Evolutionary conservation across 1,284 basidiomycete genomes (phyloP).

Genomic region (Moniliella sp.): DNA sequence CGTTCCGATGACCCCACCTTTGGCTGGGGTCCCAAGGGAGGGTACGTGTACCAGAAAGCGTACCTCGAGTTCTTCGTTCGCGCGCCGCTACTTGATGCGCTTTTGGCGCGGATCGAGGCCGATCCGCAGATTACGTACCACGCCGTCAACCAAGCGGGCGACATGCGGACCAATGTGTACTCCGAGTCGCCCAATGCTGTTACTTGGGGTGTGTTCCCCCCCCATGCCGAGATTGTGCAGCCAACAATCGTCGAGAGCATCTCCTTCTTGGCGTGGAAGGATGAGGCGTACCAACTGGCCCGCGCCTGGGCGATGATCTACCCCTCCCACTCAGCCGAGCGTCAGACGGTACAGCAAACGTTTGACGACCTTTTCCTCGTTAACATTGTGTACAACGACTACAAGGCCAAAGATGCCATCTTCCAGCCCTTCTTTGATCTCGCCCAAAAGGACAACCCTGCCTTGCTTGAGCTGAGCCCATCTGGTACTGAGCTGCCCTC

Average conservation of each 20-base stretch:
- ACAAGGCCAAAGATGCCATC: constrained; percentile 54
- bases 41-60: constrained; percentile 43
- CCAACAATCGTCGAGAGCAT: constrained; percentile 75
- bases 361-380: constrained; percentile 65
- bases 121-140: constrained; percentile 86
- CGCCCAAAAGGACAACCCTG: no score
- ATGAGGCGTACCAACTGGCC: constrained; percentile 32
- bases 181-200: constrained; percentile 88
- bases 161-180: constrained; percentile 73
- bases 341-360: constrained; percentile 51
- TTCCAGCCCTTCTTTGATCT: no score
- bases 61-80: constrained; percentile 91
- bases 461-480: no score
- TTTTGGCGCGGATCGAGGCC: constrained; percentile 64
- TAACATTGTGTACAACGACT: constrained; percentile 82
- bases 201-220: constrained; percentile 89
- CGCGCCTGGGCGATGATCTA: constrained; percentile 29
- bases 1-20: constrained; percentile 50
- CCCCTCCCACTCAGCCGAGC: constrained; percentile 50
- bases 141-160: constrained; percentile 61
- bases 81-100: constrained; percentile 49
- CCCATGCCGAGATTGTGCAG: constrained; percentile 74
- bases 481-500: no score
- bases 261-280: constrained; percentile 33
- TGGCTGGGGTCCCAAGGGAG: constrained; percentile 32